Base-by-base conservation (phyloP, 192 early-diverging fungal species). In the Radiomyces spectabilis region DNA sequence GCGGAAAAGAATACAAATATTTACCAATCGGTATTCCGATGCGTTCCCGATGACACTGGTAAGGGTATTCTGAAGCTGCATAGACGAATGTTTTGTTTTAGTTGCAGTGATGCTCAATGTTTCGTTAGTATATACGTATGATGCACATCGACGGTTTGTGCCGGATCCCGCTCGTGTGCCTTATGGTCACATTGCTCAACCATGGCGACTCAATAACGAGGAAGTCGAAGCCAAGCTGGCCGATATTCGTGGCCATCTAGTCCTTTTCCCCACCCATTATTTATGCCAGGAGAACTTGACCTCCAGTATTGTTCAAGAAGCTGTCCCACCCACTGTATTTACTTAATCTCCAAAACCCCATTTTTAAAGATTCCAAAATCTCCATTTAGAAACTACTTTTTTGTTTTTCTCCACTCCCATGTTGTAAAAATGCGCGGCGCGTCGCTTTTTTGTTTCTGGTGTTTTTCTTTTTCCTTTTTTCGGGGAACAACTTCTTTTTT, bases 41-140 rank as follows among this genome's bases (percentile, higher is more conserved):
- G 87, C 64, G 82, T 95, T 10, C 92, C 91, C 5, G 90, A 93
- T 56, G 83, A 93, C 43, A 85, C 88, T 0, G 64, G 64, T 66
- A 66, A 52, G 25, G 19, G 42, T 4, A 31, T 15, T 48, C 15
- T 29, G 4, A 48, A 27, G 24, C 24, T 15, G 30, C 4, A 48
- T 30, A 9, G 30, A 48, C n/a, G n/a, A 3, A 19, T n/a, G 1
- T 0, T 31, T 21, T 16, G 15, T 21, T 25, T 27, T 30, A 30
- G n/a, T n/a, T n/a, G n/a, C n/a, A n/a, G n/a, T n/a, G n/a, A n/a
- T n/a, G n/a, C n/a, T n/a, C n/a, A n/a, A 8, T 21, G 44, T 44
- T n/a, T 40, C 5, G 9, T 35, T 41, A 66, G 73, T 75, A 9
- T 46, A 54, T 35, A 82, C 53, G 21, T 80, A 78, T 73, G 66